Base-by-base conservation (phyloP, 495 filamentous ascomycete species). In the Penicillium maclennaniae region DNA sequence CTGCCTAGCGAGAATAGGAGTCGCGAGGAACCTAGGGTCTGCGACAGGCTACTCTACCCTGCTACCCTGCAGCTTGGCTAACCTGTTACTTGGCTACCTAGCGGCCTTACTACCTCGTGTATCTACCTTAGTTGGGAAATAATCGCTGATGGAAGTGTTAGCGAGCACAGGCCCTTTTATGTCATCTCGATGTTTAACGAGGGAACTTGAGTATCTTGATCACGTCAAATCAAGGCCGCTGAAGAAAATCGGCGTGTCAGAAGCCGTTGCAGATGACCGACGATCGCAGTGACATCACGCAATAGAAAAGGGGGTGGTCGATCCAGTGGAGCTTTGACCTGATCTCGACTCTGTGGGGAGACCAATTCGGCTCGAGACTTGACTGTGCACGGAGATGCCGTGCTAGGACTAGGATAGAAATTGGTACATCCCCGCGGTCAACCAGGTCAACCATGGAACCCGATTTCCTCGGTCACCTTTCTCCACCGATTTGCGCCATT, bases 261-360 rank as follows among this genome's bases (percentile, higher is more conserved):
- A 49, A 58, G 44, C 56, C 51, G 56, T 59, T 60, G 58, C 54
- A 60, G 58, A 52, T 56, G 53, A 60, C 54, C 50, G 58, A 57
- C 54, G 50, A 60, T 53, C 36, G 17, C 37, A 45, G 26, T 60
- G 49, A 60, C 53, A 56, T 60, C 54, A 54, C 51, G 51, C 53
- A 47, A 40, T 45, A 21, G 4, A 26, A 42, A 43, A 48, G 43
- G 27, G 20, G 28, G 38, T 36, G 19, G 34, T 41, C n/a, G 38
- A 16, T 40, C 16, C 4, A 15, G 34, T 40, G 47, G 47, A 49
- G 47, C 37, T 6, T 16, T 25, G n/a, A 37, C 34, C 26, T 41
- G 31, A 34, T 49, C 37, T 41, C 23, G 47, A 49, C 47, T 41
- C 34, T 49, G 47, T 41, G 47, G 47, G 17, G 47, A 34, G 31